Evolutionary conservation across 176 grass and related monocot species (phyloP), one percentile per base, ranked within the genome.

Genomic region (Coix lacrymajobi): DNA sequence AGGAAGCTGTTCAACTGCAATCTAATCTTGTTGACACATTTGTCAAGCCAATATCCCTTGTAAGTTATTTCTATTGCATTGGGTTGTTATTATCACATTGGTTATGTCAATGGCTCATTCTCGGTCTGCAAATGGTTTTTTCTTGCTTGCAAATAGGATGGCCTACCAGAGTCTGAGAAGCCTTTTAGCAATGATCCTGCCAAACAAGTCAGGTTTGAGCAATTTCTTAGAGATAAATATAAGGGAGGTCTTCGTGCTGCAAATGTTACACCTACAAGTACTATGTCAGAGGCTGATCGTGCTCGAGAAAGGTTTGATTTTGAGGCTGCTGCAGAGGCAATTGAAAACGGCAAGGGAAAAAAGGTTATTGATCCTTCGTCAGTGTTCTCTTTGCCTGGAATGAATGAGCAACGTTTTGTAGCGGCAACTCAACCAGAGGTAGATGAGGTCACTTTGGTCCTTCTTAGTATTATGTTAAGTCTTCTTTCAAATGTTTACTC

Each of bases 221-320:
- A 90, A 70, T 98, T 95, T 82, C 85, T 98, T 43, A 95, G 81
- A 76, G 96, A 98, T 12, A 98, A 98, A 72, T 95, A 93, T 71
- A 43, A 92, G 69, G 96, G 96, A 38, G 96, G 92, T 76, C 85
- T 98, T 32, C 90, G 95, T 7, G n/a, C 89, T 67, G 85, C 82
- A 70, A 84, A 87, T 81, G 22, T 37, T 84, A 44, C 80, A 61
- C 56, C 51, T 58, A 51, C 56, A 71, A 84, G 54, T 80, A 85
- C 32, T 57, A 84, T 95, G 88, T 98, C 96, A 45, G 92, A 98
- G 34, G 85, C 11, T 58, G 89, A 98, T n/a, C 88, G 92, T 79
- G 96, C 96, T 79, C 87, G 91, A 79, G 92, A 93, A 85, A 92
- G 91, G 62, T 89, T 98, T 48, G 92, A 98, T 74, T 95, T 98